Percentiles rank a stretch among this genome's conserved stretches.
These are phyloP conservation scores for Dothiorella sarmentorum DNA, from an alignment of 2,329 filamentous ascomycete genomes.

Conservation along the genomic window DNA sequence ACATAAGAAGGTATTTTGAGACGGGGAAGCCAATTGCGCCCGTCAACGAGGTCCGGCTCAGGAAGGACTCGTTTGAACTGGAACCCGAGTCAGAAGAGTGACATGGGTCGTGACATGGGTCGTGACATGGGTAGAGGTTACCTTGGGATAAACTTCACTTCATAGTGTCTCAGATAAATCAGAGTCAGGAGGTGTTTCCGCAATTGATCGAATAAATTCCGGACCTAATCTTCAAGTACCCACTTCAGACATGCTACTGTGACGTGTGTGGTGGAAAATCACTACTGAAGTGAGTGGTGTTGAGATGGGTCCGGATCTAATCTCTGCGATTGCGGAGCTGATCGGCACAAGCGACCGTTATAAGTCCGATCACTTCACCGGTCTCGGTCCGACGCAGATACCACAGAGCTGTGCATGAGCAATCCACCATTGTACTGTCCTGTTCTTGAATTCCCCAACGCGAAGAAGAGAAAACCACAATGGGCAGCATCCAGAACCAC, in stretches of 20 bases:
- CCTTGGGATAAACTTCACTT: too few relatives aligned
- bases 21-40: constrained; percentile 40
- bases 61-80: constrained; percentile 14
- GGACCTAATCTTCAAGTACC: neutral
- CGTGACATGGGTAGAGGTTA: too few relatives aligned
- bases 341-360: neutral
- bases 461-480: neutral
- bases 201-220: too few relatives aligned
- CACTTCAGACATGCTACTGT: neutral
- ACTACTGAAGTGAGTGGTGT: neutral
- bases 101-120: neutral
- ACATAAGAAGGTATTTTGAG: constrained; percentile 41
- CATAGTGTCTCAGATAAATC: too few relatives aligned
- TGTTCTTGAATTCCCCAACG: neutral
- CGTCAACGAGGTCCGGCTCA: constrained; percentile 27
- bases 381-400: constrained; percentile 3
- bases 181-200: too few relatives aligned
- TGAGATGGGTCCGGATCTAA: neutral
- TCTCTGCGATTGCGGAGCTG: constrained; percentile 5
- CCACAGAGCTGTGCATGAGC: neutral
- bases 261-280: neutral
- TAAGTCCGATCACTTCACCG: constrained; percentile 3
- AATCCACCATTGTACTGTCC: neutral
- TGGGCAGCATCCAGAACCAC: neutral
- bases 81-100: neutral